Conservation (phyloP, 2,329 filamentous ascomycete species). For the Stemphylium vesicarium region DNA sequence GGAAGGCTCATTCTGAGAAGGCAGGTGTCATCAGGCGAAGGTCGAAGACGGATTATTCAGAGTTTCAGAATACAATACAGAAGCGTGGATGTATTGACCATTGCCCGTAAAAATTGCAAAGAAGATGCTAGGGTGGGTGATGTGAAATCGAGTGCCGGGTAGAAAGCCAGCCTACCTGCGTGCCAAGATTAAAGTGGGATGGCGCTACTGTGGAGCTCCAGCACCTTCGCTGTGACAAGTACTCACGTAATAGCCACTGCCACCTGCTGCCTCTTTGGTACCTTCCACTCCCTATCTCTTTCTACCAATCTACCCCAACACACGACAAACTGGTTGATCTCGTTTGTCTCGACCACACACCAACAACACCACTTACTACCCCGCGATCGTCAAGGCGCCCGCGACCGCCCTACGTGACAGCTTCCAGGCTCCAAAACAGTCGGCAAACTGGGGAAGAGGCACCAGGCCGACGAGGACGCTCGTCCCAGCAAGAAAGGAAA, state of each 20-base stretch:
- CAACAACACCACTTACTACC: constrained; percentile 12
- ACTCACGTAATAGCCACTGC: constrained; percentile 20
- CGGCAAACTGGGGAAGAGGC: constrained; percentile 55
- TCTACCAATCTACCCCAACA: background rate
- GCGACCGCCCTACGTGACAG: constrained; percentile 29
- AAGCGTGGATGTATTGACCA: too few relatives aligned
- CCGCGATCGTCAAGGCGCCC: constrained; percentile 20
- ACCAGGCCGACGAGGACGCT: constrained; percentile 46
- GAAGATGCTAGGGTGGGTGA: background rate
- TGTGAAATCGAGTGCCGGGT: background rate
- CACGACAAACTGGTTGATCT: constrained; percentile 10
- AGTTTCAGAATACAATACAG: too few relatives aligned
- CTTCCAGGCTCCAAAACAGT: constrained; percentile 32
- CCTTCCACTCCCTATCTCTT: constrained; percentile 4
- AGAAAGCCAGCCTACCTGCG: constrained; percentile 1
- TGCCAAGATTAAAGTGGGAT: constrained; percentile 22
- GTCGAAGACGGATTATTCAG: too few relatives aligned
- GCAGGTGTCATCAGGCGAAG: too few relatives aligned
- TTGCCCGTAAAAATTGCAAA: background rate
- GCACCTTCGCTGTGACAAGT: constrained; percentile 28
- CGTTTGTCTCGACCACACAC: constrained; percentile 4
- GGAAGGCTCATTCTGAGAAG: too few relatives aligned
- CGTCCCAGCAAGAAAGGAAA: constrained; percentile 51
- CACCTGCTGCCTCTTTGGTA: constrained; percentile 18
- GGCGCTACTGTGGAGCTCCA: constrained; percentile 27